Evolutionary conservation across 2,329 filamentous ascomycete species (phyloP).

Genomic region (Mariannaea elegans): DNA sequence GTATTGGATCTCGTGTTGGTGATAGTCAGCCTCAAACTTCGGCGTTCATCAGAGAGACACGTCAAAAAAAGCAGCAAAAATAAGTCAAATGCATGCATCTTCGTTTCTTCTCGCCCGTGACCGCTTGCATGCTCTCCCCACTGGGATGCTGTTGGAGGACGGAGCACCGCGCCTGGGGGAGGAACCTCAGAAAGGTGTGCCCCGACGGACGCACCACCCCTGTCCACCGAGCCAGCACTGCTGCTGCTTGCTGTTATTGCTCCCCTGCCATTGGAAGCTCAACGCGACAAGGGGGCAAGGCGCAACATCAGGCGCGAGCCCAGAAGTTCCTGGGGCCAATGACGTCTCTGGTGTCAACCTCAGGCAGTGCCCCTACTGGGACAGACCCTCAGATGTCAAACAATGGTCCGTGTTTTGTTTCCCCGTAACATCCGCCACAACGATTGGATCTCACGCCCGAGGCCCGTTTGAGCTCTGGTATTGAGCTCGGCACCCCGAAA

Average conservation of each 20-base stretch:
- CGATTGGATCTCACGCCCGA: constrained; percentile 7
- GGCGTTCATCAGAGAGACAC: background rate
- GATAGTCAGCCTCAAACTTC: background rate
- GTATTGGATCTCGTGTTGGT: constrained; percentile 1
- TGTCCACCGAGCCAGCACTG: background rate
- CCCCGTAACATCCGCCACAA: background rate
- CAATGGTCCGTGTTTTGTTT: constrained; percentile 25
- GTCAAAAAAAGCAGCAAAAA: background rate
- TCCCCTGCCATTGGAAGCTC: background rate
- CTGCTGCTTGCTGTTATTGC: no score
- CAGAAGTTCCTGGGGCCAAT: background rate
- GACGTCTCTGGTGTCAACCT: constrained; percentile 1
- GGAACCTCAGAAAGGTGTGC: background rate
- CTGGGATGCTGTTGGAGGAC: background rate
- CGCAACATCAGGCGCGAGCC: background rate
- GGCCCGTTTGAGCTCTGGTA: constrained; percentile 16
- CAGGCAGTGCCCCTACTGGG: background rate
- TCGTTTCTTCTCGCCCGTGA: background rate
- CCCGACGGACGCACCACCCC: background rate
- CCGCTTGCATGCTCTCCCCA: background rate
- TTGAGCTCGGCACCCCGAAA: constrained; percentile 14
- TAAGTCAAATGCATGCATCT: background rate
- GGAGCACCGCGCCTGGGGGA: background rate
- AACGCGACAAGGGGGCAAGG: background rate
- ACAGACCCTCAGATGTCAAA: constrained; percentile 21